Evolutionary conservation across 2,329 filamentous ascomycete species (phyloP).

Genomic region (Elsinoe necatrix): DNA sequence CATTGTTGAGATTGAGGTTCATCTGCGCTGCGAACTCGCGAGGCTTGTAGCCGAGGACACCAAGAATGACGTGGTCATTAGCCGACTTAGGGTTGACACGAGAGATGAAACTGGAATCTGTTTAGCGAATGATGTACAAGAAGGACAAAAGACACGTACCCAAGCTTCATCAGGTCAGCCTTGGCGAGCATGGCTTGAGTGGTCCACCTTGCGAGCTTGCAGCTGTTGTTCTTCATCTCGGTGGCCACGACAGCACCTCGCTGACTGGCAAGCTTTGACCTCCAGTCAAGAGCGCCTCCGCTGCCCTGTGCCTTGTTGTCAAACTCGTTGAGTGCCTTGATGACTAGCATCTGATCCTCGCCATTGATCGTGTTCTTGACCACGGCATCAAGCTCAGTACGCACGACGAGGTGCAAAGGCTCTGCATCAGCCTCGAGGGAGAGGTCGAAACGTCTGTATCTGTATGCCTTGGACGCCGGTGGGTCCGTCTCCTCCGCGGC

Average conservation of each 20-base stretch:
- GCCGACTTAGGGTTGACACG: constrained; percentile 86
- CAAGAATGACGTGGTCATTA: constrained; percentile 89
- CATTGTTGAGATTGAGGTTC: constrained; percentile 94
- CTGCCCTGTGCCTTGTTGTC: constrained; percentile 95
- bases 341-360: constrained; percentile 81
- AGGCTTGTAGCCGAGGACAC: constrained; percentile 95
- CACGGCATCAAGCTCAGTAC: constrained; percentile 90
- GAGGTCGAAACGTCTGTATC: constrained; percentile 94
- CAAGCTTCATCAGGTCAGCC: constrained; percentile 98
- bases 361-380: constrained; percentile 90
- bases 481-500: constrained; percentile 85
- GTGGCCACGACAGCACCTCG: constrained; percentile 95
- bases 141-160: constrained; percentile 46
- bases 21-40: constrained; percentile 95
- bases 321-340: constrained; percentile 98
- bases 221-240: constrained; percentile 99
- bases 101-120: constrained; percentile 68
- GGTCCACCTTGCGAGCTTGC: constrained; percentile 97
- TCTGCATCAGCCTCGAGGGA: constrained; percentile 86
- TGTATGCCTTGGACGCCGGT: constrained; percentile 93
- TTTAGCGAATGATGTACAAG: constrained; percentile 19
- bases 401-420: constrained; percentile 83
- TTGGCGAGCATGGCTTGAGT: constrained; percentile 93
- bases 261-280: constrained; percentile 86
- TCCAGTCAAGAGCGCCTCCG: constrained; percentile 93